Conservation (phyloP, 768 basidiomycete genomes). For the Clavulina sp. region DNA sequence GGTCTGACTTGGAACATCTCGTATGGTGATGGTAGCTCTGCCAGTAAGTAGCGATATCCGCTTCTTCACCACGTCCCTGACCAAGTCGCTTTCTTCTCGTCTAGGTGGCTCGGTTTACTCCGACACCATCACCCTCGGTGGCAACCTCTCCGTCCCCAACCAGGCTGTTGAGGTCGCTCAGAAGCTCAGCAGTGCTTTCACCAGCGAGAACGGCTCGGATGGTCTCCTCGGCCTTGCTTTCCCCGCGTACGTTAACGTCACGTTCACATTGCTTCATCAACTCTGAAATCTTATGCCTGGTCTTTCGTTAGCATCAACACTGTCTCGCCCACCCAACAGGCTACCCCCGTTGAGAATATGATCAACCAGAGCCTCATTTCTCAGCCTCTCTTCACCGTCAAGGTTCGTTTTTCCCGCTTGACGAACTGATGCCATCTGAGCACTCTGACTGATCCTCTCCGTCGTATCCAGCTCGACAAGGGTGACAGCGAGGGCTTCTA, state of each 20-base stretch:
- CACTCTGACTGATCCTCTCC: background rate
- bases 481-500: slow-evolving; percentile 24
- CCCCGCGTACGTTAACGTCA: slow-evolving; percentile 10
- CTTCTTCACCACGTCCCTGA: background rate
- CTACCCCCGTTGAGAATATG: slow-evolving; percentile 26
- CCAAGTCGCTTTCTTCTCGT: too few species aligned
- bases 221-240: slow-evolving; percentile 12
- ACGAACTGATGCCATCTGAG: too few species aligned
- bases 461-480: slow-evolving; percentile 16
- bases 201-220: slow-evolving; percentile 21
- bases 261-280: too few species aligned
- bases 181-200: slow-evolving; percentile 21
- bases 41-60: slow-evolving; percentile 1
- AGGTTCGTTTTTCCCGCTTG: background rate
- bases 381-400: slow-evolving; percentile 16
- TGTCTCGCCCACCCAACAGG: slow-evolving; percentile 20
- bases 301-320: slow-evolving; percentile 23
- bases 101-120: slow-evolving; percentile 17
- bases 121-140: slow-evolving; percentile 13
- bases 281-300: too few species aligned
- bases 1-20: slow-evolving; percentile 13
- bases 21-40: slow-evolving; percentile 10
- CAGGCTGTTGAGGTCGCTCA: slow-evolving; percentile 25
- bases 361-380: slow-evolving; percentile 21
- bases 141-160: slow-evolving; percentile 16